Evolutionary conservation across 2,329 filamentous ascomycete genomes (phyloP).

Genomic region (Colletotrichum sojae): DNA sequence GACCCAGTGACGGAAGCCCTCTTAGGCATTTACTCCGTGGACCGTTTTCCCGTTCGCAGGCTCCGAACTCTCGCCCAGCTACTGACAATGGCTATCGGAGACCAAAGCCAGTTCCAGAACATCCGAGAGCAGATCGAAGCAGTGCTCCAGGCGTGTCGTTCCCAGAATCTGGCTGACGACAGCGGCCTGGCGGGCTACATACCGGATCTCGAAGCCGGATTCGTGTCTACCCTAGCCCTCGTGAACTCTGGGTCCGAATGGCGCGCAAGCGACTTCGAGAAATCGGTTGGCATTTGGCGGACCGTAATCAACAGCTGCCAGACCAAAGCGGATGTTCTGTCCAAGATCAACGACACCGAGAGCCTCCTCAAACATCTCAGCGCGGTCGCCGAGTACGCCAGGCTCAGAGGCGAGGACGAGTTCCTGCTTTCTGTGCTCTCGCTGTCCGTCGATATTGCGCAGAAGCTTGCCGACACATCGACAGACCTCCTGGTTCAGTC

Average conservation of each 20-base stretch:
- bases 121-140: conserved; percentile 58
- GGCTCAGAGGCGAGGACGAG: conserved; percentile 63
- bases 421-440: conserved; percentile 64
- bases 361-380: conserved; percentile 65
- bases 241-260: conserved; percentile 52
- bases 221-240: conserved; percentile 61
- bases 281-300: conserved; percentile 62
- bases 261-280: conserved; percentile 50
- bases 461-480: conserved; percentile 47
- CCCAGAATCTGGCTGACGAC: conserved; percentile 61
- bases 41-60: conserved; percentile 66
- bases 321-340: conserved; percentile 57
- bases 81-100: conserved; percentile 63
- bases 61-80: conserved; percentile 66
- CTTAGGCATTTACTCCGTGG: conserved; percentile 63
- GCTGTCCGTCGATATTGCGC: conserved; percentile 60
- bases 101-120: conserved; percentile 54
- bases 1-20: conserved; percentile 63
- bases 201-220: conserved; percentile 63
- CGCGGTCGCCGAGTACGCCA: conserved; percentile 65
- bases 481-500: conserved; percentile 60
- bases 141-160: conserved; percentile 52
- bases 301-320: conserved; percentile 55
- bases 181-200: conserved; percentile 59
- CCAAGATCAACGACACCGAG: conserved; percentile 64